Conservation (phyloP, 345 rosid species). For the Limnanthes douglasii region DNA sequence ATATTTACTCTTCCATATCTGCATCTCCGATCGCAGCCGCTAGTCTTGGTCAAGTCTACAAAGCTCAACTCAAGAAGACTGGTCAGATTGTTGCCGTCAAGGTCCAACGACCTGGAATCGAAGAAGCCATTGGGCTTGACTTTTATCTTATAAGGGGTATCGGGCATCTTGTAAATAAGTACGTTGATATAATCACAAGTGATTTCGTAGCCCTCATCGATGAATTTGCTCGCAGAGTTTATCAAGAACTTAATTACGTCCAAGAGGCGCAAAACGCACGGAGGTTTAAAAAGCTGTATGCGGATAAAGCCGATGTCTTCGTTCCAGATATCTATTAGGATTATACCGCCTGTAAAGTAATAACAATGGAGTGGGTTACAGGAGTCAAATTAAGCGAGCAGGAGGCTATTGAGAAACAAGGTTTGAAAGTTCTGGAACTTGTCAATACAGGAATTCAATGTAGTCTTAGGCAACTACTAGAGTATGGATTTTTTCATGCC, state of each 20-base stretch:
- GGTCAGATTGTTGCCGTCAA: constrained; percentile 82
- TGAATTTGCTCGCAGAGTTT: constrained; percentile 88
- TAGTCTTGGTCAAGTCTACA: constrained; percentile 94
- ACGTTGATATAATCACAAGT: constrained; percentile 59
- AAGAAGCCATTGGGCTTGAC: constrained; percentile 84
- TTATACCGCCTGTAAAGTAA: constrained; percentile 75
- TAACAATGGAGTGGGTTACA: constrained; percentile 96
- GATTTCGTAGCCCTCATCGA: constrained; percentile 77
- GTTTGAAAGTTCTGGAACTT: constrained; percentile 87
- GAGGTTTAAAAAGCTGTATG: constrained; percentile 83
- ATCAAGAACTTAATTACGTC: constrained; percentile 88
- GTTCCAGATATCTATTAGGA: constrained; percentile 99
- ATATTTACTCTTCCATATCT: constrained; percentile 55
- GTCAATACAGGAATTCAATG: constrained; percentile 94
- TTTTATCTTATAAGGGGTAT: constrained; percentile 80
- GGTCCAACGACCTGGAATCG: constrained; percentile 90
- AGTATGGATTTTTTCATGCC: constrained; percentile 93
- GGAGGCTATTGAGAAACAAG: constrained; percentile 82
- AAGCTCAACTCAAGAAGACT: constrained; percentile 70
- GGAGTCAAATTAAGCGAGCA: constrained; percentile 89
- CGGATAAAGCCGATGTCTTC: constrained; percentile 81
- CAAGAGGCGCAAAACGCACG: constrained; percentile 98
- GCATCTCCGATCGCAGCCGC: constrained; percentile 92
- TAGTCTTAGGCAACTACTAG: constrained; percentile 88
- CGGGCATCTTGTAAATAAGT: constrained; percentile 58